phyloP scores from a whole-genome alignment of 257 asterid species.

The Lithospermum erythrorhizon region DNA sequence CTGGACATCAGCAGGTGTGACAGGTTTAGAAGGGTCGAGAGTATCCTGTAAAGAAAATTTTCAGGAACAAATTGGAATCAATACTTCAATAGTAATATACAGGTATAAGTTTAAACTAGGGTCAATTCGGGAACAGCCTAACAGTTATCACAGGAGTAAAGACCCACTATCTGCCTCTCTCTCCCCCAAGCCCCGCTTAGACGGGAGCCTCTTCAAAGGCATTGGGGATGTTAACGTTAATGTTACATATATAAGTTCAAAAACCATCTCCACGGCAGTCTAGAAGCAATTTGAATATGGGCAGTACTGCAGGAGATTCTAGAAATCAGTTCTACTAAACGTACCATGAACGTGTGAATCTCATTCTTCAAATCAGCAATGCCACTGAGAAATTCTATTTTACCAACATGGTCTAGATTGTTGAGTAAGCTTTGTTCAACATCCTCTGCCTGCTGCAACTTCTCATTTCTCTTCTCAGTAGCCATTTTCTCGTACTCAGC shows the following conservation, averaged over 20 bases:
- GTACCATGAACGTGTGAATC: slow-evolving; percentile 57
- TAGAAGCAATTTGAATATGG: not conserved
- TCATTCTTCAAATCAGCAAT: slow-evolving; percentile 85
- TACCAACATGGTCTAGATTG: slow-evolving; percentile 70
- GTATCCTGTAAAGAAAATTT: slow-evolving; percentile 35
- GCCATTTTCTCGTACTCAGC: slow-evolving; percentile 85
- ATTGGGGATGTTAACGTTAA: no score
- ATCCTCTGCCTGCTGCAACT: slow-evolving; percentile 64
- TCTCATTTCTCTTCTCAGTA: slow-evolving; percentile 66
- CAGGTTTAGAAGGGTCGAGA: slow-evolving; percentile 46
- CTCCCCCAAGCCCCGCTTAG: no score
- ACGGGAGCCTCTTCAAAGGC: no score
- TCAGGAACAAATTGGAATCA: not conserved
- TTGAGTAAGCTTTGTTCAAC: slow-evolving; percentile 50
- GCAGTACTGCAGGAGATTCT: not conserved
- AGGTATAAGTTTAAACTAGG: not conserved
- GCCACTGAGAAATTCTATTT: slow-evolving; percentile 72
- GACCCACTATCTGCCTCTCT: no score
- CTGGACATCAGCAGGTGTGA: slow-evolving; percentile 60
- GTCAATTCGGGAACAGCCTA: no score
- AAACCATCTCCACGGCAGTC: no score
- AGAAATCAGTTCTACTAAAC: not conserved
- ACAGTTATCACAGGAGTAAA: no score
- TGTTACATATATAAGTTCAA: no score
- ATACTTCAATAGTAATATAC: not conserved